phyloP scores from a whole-genome alignment of 306 rosid species.

The Quercus glauca region DNA sequence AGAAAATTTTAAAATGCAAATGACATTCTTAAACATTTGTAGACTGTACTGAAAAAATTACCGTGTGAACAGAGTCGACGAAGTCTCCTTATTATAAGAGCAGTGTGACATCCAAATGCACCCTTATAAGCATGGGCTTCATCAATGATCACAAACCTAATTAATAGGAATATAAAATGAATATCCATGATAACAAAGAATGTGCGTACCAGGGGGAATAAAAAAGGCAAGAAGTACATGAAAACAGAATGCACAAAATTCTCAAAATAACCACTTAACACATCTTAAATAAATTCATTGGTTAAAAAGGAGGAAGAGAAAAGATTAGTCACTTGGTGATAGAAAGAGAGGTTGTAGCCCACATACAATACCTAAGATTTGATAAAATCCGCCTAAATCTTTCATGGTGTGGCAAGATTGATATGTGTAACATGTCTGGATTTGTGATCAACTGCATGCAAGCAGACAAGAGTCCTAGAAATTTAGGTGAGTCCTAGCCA shows the following conservation, averaged over 20 bases:
- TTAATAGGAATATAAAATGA: constrained; percentile 22
- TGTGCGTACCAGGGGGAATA: constrained; percentile 6
- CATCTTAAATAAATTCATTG: constrained; percentile 1
- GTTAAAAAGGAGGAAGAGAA: neutral
- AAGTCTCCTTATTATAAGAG: constrained; percentile 78
- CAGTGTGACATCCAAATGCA: constrained; percentile 96
- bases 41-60: constrained; percentile 22
- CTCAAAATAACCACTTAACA: constrained; percentile 15
- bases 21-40: constrained; percentile 20
- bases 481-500: constrained; percentile 27
- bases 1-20: constrained; percentile 9
- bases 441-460: constrained; percentile 82
- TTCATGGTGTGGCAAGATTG: constrained; percentile 81
- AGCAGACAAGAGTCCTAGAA: constrained; percentile 21
- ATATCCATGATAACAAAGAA: neutral
- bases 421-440: constrained; percentile 95
- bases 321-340: neutral
- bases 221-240: neutral
- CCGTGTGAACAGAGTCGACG: constrained; percentile 79
- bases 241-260: constrained; percentile 2
- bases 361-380: constrained; percentile 62
- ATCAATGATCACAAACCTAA: constrained; percentile 82
- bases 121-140: constrained; percentile 95
- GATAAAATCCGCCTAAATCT: constrained; percentile 72
- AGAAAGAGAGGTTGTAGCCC: constrained; percentile 15